These are phyloP conservation scores for Diophrys sp. DNA, from an alignment of 73 alveolate genomes.

Conservation along the genomic window DNA sequence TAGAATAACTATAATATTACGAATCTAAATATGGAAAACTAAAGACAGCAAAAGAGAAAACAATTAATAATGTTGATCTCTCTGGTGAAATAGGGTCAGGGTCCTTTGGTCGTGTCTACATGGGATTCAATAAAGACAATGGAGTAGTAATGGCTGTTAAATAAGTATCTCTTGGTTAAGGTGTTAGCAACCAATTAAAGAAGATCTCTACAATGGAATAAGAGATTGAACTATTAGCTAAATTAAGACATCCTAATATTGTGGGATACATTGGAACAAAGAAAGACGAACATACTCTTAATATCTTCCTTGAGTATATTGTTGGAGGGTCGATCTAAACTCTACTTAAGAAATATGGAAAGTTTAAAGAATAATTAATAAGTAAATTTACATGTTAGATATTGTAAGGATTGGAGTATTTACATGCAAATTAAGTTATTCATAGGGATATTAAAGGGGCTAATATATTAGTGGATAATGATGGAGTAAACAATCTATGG, in stretches of 20 bases:
- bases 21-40: no score
- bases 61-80: constrained; percentile 11
- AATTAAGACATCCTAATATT: constrained; percentile 66
- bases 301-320: constrained; percentile 79
- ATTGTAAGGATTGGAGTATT: constrained; percentile 85
- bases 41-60: no score
- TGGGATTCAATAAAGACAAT: constrained; percentile 23
- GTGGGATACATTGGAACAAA: constrained; percentile 77
- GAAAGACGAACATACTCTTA: constrained; percentile 38
- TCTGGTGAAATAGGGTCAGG: constrained; percentile 39
- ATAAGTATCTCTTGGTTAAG: constrained; percentile 18
- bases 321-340: constrained; percentile 72
- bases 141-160: constrained; percentile 49
- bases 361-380: constrained; percentile 55
- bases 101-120: constrained; percentile 47
- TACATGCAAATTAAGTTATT: no score
- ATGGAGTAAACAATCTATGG: no score
- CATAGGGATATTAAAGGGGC: no score
- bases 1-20: no score
- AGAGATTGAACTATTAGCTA: constrained; percentile 35
- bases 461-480: no score
- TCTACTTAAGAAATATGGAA: constrained; percentile 42
- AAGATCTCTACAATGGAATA: constrained; percentile 27
- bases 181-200: neutral
- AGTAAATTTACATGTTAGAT: constrained; percentile 60